These are phyloP conservation scores for Hanseniaspora meyeri DNA, from an alignment of 805 yeast genomes.

Conservation along the genomic window DNA sequence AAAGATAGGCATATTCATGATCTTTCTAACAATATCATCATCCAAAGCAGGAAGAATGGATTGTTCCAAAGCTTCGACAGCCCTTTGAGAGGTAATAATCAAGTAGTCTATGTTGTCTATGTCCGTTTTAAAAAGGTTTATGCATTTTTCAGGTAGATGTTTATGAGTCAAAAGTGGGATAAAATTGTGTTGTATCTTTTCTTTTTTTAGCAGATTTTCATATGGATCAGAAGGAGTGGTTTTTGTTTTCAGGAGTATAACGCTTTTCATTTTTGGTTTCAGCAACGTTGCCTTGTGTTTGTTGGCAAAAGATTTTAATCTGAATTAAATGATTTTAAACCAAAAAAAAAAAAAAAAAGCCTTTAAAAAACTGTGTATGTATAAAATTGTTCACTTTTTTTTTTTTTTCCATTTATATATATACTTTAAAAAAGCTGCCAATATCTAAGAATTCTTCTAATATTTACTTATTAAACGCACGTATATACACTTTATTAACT, in stretches of 20 bases:
- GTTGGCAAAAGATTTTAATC: too few relatives aligned
- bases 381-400: too few relatives aligned
- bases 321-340: not conserved
- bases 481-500: not conserved
- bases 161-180: conserved; percentile 65
- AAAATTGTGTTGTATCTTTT: conserved; percentile 39
- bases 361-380: too few relatives aligned
- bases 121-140: conserved; percentile 33
- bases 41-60: conserved; percentile 28
- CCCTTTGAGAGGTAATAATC: conserved; percentile 81
- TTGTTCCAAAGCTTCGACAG: conserved; percentile 63
- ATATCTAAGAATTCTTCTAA: too few relatives aligned
- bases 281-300: not conserved
- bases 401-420: too few relatives aligned
- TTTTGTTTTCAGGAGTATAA: conserved; percentile 56
- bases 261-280: conserved; percentile 17
- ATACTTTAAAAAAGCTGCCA: too few relatives aligned
- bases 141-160: conserved; percentile 36
- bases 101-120: conserved; percentile 36
- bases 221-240: conserved; percentile 63
- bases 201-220: conserved; percentile 30
- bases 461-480: not conserved
- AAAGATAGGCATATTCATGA: conserved; percentile 46
- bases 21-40: conserved; percentile 17
- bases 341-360: not conserved